Base-by-base conservation (phyloP, 352 stramenopile species). In the Globisporangium mamillatum region DNA sequence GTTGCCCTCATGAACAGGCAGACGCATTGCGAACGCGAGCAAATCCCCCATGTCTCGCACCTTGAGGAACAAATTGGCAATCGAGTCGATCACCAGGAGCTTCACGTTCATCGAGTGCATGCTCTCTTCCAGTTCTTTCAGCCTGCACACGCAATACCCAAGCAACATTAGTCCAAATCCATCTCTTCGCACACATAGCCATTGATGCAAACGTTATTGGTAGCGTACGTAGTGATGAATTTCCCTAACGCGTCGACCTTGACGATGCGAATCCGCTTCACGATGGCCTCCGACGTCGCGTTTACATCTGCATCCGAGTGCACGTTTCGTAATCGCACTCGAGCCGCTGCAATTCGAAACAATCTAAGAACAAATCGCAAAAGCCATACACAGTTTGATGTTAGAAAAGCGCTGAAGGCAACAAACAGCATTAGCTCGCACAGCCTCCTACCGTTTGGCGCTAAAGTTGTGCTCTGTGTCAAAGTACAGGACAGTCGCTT, bases 401-500 rank as follows among this genome's bases (percentile, higher is more conserved):
- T 50, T n/a, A 50, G 16, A 50, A 18, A 50, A 2, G 16, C 41
- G 8, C 16, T 50, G 18, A 20, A 50, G 4, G 18, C 16, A 24
- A 9, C 4, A 6, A 50, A 50, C 44, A 52, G 18, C 18, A 24
- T 8, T 8, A 10, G 44, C 44, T 12, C 44, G 22, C 5, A 9
- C 10, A 52, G 36, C 7, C 4, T 41, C 70, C 5, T 56, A 88
- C 82, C 85, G 77, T 66, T 88, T 91, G 29, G 81, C 81, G 57
- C 82, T 92, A 46, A 93, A 91, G 60, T 89, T 90, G 57, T 84
- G 79, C 53, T 91, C 85, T 4, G 76, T 79, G 55, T 95, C 85
- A 54, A 93, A 80, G 66, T 87, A 95, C 59, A 95, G 56, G 24
- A 94, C 77, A 0, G 63, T 69, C 18, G 75, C 72, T 4, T 87